Conservation (phyloP, 2,329 filamentous ascomycete species). For the Magnaporthiopsis poae region DNA sequence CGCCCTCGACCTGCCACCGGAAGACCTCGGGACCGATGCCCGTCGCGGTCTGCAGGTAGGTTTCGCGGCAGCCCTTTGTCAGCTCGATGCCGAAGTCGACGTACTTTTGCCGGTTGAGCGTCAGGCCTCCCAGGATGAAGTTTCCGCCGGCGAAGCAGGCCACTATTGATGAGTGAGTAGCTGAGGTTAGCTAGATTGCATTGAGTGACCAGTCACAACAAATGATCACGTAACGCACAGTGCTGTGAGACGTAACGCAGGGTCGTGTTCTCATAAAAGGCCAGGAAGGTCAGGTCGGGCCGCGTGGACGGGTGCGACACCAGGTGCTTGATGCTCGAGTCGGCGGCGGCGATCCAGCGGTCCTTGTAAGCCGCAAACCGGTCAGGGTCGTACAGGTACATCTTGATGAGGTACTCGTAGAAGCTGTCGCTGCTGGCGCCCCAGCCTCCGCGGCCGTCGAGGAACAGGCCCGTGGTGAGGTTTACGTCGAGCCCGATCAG, state of each 20-base stretch:
- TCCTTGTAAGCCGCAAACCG: conserved; percentile 59
- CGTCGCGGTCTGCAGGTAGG: conserved; percentile 59
- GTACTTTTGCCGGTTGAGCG: conserved; percentile 56
- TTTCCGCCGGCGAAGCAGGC: conserved; percentile 79
- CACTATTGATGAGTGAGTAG: conserved; percentile 35
- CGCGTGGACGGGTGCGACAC: conserved; percentile 56
- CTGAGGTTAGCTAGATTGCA: not conserved
- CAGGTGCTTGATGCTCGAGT: conserved; percentile 65
- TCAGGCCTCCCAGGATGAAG: conserved; percentile 70
- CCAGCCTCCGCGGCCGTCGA: conserved; percentile 63
- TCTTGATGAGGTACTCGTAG: conserved; percentile 87
- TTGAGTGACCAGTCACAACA: not conserved
- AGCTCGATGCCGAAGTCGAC: conserved; percentile 64
- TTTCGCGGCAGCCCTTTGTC: conserved; percentile 62
- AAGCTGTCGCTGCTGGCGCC: conserved; percentile 67
- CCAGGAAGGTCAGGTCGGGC: conserved; percentile 64
- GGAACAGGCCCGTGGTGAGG: conserved; percentile 55
- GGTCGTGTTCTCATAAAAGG: conserved; percentile 40
- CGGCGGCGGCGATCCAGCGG: conserved; percentile 64
- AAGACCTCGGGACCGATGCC: conserved; percentile 70
- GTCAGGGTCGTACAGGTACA: conserved; percentile 67
- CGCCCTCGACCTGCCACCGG: conserved; percentile 43
- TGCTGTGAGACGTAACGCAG: conserved; percentile 39
- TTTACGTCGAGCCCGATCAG: conserved; percentile 60
- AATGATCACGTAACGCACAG: conserved; percentile 25